Percentiles rank a stretch among this genome's conserved stretches.
These are phyloP conservation scores for Ophiosphaerella herpotricha DNA, from an alignment of 2,329 filamentous ascomycete species.

Conservation along the genomic window DNA sequence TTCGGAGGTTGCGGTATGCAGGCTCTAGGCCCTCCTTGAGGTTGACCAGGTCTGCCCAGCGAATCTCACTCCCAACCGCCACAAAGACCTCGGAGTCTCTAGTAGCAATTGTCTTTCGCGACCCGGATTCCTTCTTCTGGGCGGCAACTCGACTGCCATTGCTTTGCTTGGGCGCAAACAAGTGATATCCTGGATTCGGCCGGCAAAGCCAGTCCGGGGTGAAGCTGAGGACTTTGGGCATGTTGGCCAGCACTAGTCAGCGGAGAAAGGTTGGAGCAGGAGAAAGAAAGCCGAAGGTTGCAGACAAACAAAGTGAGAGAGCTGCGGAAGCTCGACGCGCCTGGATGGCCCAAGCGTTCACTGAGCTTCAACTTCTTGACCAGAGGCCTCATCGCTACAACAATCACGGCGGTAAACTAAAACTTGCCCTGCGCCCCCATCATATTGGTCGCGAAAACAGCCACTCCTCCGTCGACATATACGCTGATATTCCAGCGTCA, in stretches of 20 bases:
- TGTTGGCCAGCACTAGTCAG: constrained; percentile 43
- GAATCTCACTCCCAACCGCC: constrained; percentile 84
- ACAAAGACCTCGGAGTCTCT: constrained; percentile 88
- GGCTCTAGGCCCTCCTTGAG: constrained; percentile 65
- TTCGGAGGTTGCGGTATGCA: constrained; percentile 62
- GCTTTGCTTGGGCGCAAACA: constrained; percentile 67
- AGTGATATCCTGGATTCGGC: constrained; percentile 73
- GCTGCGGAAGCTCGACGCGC: constrained; percentile 10
- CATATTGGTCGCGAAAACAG: constrained; percentile 6
- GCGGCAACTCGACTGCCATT: constrained; percentile 33
- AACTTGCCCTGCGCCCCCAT: constrained; percentile 3
- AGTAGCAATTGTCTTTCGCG: constrained; percentile 70
- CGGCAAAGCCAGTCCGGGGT: constrained; percentile 85
- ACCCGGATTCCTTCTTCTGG: constrained; percentile 40
- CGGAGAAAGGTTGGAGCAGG: not conserved
- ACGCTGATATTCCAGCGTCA: constrained; percentile 8
- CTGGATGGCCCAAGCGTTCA: constrained; percentile 7
- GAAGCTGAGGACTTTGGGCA: constrained; percentile 86
- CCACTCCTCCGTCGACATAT: not conserved
- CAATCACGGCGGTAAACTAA: not conserved
- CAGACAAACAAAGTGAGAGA: constrained; percentile 10
- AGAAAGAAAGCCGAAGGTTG: not conserved
- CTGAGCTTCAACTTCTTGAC: constrained; percentile 9
- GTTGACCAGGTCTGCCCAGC: constrained; percentile 84
- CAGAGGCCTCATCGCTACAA: not conserved